Percentiles rank a stretch among this genome's conserved stretches.
phyloP scores from a whole-genome alignment of 83 land plant genomes.

The Larix sibirica region DNA sequence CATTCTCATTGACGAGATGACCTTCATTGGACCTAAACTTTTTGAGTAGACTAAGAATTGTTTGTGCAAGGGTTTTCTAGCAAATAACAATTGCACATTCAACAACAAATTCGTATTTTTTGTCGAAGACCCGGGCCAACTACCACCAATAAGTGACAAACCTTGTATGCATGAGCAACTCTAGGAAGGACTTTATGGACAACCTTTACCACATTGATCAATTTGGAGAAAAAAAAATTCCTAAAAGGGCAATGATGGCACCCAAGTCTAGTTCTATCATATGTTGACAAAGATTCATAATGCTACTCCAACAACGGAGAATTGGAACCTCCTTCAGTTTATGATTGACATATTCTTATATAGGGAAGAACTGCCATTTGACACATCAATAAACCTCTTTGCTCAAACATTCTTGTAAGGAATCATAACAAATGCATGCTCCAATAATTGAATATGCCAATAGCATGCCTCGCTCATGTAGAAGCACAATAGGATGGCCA shows the following conservation, averaged over 20 bases:
- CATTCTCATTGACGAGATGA: neutral
- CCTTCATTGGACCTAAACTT: neutral
- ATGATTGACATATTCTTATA: no score
- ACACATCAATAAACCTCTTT: neutral
- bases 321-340: no score
- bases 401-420: neutral
- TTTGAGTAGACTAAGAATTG: neutral
- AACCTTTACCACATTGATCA: neutral
- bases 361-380: no score
- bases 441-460: no score
- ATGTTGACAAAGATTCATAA: no score
- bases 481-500: neutral
- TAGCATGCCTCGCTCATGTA: neutral
- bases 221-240: neutral
- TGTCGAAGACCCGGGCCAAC: neutral
- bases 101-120: neutral
- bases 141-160: neutral
- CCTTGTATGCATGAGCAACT: neutral
- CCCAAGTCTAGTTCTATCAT: no score
- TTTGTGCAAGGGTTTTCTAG: neutral
- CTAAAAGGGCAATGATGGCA: neutral
- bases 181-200: neutral
- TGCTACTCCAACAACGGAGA: no score
- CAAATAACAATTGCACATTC: neutral
- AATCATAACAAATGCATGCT: neutral